Conservation (phyloP, 1,139 yeast genomes). For the Pichia sp. region DNA sequence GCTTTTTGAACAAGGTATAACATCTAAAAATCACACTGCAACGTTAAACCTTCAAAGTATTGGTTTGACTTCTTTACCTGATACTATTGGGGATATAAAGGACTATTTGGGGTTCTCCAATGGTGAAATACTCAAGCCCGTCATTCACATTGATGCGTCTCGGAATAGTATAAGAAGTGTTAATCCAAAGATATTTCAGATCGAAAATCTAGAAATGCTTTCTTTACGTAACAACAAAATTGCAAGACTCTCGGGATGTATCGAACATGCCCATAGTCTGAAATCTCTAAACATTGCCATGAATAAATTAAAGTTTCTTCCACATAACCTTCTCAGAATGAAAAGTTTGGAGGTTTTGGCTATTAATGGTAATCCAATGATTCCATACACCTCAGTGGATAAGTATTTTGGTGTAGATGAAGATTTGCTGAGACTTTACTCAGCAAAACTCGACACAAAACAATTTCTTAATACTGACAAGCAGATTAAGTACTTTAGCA, state of each 20-base stretch:
- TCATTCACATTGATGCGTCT: constrained; percentile 42
- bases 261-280: constrained; percentile 37
- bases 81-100: constrained; percentile 47
- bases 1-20: constrained; percentile 12
- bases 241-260: constrained; percentile 44
- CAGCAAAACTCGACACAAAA: constrained; percentile 1
- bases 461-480: constrained; percentile 12
- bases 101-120: constrained; percentile 35
- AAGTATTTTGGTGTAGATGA: constrained; percentile 9
- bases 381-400: constrained; percentile 8
- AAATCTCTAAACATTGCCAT: constrained; percentile 45
- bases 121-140: constrained; percentile 31
- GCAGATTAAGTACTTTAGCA: constrained; percentile 20
- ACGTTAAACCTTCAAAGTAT: constrained; percentile 38
- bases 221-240: constrained; percentile 47
- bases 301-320: constrained; percentile 45
- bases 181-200: constrained; percentile 45
- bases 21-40: constrained; percentile 13
- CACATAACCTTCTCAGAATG: constrained; percentile 46
- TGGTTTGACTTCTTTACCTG: constrained; percentile 41
- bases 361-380: constrained; percentile 38
- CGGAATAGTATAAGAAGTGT: constrained; percentile 43
- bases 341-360: constrained; percentile 39
- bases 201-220: constrained; percentile 45
- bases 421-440: constrained; percentile 8